Conservation (phyloP, 352 stramenopile genomes). For the Bremia lactucae region DNA sequence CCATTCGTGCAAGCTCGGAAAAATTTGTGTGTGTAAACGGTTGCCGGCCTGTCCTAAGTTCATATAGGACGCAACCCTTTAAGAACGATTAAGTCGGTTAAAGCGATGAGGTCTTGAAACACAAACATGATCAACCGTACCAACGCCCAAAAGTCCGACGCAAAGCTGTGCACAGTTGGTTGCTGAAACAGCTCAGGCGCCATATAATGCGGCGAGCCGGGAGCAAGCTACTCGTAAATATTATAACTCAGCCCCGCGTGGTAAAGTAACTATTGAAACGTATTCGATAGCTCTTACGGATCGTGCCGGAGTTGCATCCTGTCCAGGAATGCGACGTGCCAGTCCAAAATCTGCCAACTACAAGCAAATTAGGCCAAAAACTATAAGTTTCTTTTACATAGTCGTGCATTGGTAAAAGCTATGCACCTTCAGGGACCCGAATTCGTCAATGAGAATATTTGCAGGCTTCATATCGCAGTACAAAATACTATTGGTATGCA, state of each 20-base stretch:
- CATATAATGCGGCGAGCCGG: constrained; percentile 87
- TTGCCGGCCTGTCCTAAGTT: constrained; percentile 51
- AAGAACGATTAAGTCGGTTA: not conserved
- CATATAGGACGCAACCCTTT: constrained; percentile 73
- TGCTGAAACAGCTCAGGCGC: constrained; percentile 86
- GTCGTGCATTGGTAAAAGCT: too few relatives aligned
- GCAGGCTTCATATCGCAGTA: constrained; percentile 88
- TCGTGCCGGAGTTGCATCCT: constrained; percentile 16
- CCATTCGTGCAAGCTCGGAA: constrained; percentile 53
- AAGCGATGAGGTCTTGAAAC: not conserved
- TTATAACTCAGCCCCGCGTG: too few relatives aligned
- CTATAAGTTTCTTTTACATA: too few relatives aligned
- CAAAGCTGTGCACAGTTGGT: constrained; percentile 78
- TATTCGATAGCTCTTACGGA: constrained; percentile 18
- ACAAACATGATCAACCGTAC: constrained; percentile 14
- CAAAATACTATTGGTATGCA: constrained; percentile 82
- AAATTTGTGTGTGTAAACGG: constrained; percentile 72
- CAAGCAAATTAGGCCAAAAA: too few relatives aligned
- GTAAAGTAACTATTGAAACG: too few relatives aligned
- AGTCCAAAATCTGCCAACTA: constrained; percentile 86
- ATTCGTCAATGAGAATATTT: constrained; percentile 89
- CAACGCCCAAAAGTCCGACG: constrained; percentile 83
- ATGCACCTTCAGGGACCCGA: constrained; percentile 81
- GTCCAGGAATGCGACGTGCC: constrained; percentile 66
- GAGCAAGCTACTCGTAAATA: constrained; percentile 43